Evolutionary conservation across 352 stramenopile species (phyloP), one percentile per base, ranked within the genome.

Genomic region (Thraustotheca clavata): DNA sequence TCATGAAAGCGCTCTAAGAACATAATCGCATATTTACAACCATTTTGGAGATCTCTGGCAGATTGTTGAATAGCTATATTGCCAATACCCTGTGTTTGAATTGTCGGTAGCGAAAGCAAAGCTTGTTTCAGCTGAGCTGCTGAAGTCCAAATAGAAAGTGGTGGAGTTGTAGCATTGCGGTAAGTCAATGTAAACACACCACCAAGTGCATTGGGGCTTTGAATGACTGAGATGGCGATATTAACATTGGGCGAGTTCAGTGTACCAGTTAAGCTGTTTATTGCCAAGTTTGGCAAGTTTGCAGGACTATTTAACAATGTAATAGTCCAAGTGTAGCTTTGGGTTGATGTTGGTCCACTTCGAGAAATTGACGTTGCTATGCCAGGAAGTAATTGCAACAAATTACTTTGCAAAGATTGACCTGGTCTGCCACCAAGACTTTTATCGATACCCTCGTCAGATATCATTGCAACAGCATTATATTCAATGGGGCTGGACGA

Each of bases 381-480:
- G 12, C 3, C 22, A 14, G 59, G 68, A 18, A 50, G 22, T 4
- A 34, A 27, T 9, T 12, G 3, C 2, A 12, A 18, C 22, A 80
- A 62, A 31, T 46, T 62, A 16, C 38, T 68, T 48, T 83, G 50
- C 35, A 83, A 38, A 0, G 75, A 83, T 36, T 67, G 67, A 1
- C 67, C 71, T 4, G 26, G 2, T 5, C 75, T 67, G 4, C 70
- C 69, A 14, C 75, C 75, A 11, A 70, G 40, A 24, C 69, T 69
- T 35, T 63, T 39, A 1, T 69, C 9, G 1, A 67, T 14, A 0
- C 60, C 67, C 67, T 83, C 75, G 40, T 80, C 73, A 2, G 8
- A 12, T 22, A 3, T 40, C 66, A 68, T 72, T 9, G 73, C 73
- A 0, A 83, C 71, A 16, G 75, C 73, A 39, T 77, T 68, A 20